These are phyloP conservation scores for Sordariomycetes sp. DNA, from an alignment of 2,329 filamentous ascomycete genomes.

Conservation along the genomic window DNA sequence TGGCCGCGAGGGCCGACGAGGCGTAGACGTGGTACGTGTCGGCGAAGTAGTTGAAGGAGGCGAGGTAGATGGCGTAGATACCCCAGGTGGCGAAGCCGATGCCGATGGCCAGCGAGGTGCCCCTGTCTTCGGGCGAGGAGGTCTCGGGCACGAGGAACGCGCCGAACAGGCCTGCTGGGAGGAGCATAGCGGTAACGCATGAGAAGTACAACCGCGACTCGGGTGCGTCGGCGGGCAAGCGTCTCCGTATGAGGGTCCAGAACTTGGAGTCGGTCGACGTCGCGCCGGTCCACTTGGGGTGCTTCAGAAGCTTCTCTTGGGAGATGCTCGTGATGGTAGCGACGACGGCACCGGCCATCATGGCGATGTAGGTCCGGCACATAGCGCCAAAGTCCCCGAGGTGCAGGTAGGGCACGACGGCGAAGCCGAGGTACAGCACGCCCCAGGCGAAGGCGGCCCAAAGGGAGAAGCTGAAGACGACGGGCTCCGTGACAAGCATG, in stretches of 20 bases:
- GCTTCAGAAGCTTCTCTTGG: constrained; percentile 58
- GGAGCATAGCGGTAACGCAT: constrained; percentile 63
- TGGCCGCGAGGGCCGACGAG: constrained; percentile 75
- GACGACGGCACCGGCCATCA: constrained; percentile 57
- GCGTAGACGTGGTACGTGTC: constrained; percentile 82
- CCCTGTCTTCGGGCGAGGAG: constrained; percentile 6
- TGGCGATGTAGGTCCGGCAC: constrained; percentile 65
- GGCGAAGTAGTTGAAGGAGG: constrained; percentile 87
- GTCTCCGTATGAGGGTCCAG: constrained; percentile 35
- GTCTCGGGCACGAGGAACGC: constrained; percentile 19
- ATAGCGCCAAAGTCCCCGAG: constrained; percentile 52
- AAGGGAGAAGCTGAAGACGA: constrained; percentile 78
- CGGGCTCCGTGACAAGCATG: constrained; percentile 65
- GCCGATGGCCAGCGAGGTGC: constrained; percentile 36
- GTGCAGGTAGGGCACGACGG: constrained; percentile 73
- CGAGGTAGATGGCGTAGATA: constrained; percentile 78
- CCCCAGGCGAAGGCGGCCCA: constrained; percentile 91
- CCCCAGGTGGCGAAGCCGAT: constrained; percentile 72
- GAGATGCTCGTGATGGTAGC: constrained; percentile 61
- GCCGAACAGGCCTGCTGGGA: constrained; percentile 68
- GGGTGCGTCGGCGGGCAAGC: constrained; percentile 45
- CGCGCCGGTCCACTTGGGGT: constrained; percentile 21
- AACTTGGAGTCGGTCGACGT: constrained; percentile 18
- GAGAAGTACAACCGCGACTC: constrained; percentile 78
- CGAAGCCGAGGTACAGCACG: constrained; percentile 77